phyloP scores from a whole-genome alignment of 768 basidiomycete species.

The Lentinula detonsa region DNA sequence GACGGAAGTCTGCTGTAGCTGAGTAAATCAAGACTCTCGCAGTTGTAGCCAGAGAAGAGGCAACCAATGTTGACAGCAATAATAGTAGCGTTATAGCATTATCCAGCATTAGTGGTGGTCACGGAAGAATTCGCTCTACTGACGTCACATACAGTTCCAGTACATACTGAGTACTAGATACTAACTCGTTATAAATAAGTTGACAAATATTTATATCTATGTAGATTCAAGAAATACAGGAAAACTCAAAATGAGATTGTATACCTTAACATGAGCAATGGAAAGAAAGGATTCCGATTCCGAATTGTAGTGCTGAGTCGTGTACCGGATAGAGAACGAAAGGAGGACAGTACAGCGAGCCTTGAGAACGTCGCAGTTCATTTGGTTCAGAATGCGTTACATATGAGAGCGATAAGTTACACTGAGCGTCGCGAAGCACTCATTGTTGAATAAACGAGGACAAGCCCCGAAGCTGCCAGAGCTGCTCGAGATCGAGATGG shows the following conservation, averaged over 20 bases:
- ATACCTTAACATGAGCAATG: too few species aligned
- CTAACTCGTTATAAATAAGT: too few species aligned
- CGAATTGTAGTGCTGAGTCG: too few species aligned
- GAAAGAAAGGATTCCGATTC: too few species aligned
- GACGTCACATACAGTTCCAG: too few species aligned
- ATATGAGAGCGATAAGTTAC: neutral
- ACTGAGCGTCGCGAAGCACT: neutral
- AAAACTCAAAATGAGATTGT: too few species aligned
- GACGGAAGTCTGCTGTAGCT: conserved; percentile 56
- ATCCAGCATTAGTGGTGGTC: neutral
- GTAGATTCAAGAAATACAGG: too few species aligned
- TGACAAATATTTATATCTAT: too few species aligned
- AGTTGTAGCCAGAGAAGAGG: neutral
- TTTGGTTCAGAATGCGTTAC: neutral
- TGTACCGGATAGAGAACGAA: too few species aligned
- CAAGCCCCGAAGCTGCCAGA: neutral
- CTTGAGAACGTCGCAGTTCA: neutral
- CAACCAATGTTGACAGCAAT: neutral
- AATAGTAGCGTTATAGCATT: neutral
- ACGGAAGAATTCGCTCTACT: neutral
- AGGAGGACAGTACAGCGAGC: too few species aligned
- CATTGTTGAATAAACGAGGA: neutral
- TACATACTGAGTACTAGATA: too few species aligned
- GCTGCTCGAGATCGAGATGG: neutral
- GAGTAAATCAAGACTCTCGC: conserved; percentile 49